Evolutionary conservation across 73 alveolate genomes (phyloP).

Genomic region (Symbiodinium pilosum): DNA sequence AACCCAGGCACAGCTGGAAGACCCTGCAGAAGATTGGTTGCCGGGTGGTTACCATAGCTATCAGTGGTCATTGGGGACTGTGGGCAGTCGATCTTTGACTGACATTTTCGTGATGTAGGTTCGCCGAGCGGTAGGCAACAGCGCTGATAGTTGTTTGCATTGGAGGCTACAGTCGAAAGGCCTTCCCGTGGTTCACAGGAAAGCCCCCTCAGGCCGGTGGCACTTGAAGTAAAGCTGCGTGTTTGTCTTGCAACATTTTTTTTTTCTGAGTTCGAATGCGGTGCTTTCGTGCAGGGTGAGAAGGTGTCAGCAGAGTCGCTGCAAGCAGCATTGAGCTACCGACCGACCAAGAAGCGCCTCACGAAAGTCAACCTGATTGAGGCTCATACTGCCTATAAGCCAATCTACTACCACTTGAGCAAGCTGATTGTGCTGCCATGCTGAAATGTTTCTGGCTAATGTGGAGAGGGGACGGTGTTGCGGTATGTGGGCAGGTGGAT

Average conservation of each 20-base stretch:
- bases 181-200: conserved; percentile 90
- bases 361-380: conserved; percentile 61
- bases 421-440: no score
- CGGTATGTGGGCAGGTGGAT: conserved; percentile 72
- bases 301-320: conserved; percentile 77
- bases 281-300: conserved; percentile 38
- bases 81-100: no score
- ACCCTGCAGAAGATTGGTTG: neutral
- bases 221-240: no score
- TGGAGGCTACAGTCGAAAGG: conserved; percentile 75
- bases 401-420: no score
- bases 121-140: neutral
- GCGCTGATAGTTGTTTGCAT: neutral
- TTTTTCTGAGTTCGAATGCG: neutral
- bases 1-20: conserved; percentile 45
- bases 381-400: no score
- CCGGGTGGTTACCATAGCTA: no score
- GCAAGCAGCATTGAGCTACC: conserved; percentile 56
- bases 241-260: no score
- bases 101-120: no score
- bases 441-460: no score
- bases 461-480: no score
- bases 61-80: no score
- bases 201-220: conserved; percentile 18
- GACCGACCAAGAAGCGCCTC: conserved; percentile 78